Base-by-base conservation (phyloP, 352 stramenopile species). In the Sclerospora graminicola region DNA sequence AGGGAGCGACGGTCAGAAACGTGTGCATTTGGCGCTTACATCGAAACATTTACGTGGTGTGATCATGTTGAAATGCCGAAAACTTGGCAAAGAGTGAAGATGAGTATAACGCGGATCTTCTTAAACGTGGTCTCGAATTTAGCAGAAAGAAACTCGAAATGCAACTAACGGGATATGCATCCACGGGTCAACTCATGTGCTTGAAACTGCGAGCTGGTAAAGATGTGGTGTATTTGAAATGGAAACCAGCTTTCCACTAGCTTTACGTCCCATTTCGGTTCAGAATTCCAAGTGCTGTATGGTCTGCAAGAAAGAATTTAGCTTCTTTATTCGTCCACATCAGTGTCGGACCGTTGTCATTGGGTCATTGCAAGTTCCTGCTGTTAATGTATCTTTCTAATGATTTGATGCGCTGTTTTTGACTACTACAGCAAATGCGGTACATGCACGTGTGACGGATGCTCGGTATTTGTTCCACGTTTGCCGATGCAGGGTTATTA, bases 401-500 rank as follows among this genome's bases (percentile, higher is more conserved):
- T 57, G 39, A 55, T 15, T 11, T 54, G 35, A 38, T 43, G 11
- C 34, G 8, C 11, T n/a, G 21, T 41, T 29, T 19, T 16, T 21
- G 15, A 36, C 26, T 9, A 11, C 21, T 45, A n/a, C 41, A 81
- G 71, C 23, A 89, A 91, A 43, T 91, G 79, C 38, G 76, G 79
- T 9, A 89, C 71, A 11, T 89, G 79, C 38, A 86, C 89, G 66
- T 91, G 79, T 31, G 72, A 86, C 13, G 67, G 86, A 28, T 91
- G 79, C 54, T 87, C 76, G 0, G 69, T 86, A 28, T 81, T 85
- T 38, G 76, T 82, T 9, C 69, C 77, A 2, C 66, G 77, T 4
- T 38, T 91, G 24, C 76, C 79, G 2, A 86, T 91, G 56, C 76
- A 89, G 38, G 79, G 76, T 1, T 91, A 91, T 50, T 89, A 86